Conservation (phyloP, 2,329 filamentous ascomycete genomes). For the Pseudogymnoascus sp. region DNA sequence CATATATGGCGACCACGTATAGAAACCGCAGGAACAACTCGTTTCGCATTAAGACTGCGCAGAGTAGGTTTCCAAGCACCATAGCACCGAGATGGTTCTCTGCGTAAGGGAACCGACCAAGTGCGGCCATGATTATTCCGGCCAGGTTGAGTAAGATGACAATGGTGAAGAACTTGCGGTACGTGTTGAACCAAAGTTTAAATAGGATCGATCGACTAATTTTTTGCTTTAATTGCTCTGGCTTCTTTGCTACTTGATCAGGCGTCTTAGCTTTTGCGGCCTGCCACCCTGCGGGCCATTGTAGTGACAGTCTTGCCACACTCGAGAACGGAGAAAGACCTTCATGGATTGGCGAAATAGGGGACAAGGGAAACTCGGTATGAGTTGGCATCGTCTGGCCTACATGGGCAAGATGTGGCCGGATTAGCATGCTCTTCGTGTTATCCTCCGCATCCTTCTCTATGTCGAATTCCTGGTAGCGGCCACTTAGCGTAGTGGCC, state of each 20-base stretch:
- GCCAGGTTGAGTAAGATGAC: conserved; percentile 29
- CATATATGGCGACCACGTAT: conserved; percentile 32
- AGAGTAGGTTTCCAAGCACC: conserved; percentile 32
- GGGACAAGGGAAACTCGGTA: conserved; percentile 18
- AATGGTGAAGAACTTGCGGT: conserved; percentile 33
- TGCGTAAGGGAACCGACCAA: conserved; percentile 30
- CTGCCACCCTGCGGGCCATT: conserved; percentile 16
- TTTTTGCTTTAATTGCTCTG: conserved; percentile 17
- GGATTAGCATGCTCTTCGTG: conserved; percentile 18
- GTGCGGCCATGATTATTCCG: conserved; percentile 29
- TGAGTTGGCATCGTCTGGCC: conserved; percentile 19
- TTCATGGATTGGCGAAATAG: conserved; percentile 27
- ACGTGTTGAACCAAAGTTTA: conserved; percentile 34
- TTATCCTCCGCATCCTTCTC: conserved; percentile 30
- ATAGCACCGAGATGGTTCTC: conserved; percentile 32
- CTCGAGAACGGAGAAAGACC: conserved; percentile 26
- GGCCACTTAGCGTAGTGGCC: conserved; percentile 9
- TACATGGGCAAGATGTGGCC: conserved; percentile 18
- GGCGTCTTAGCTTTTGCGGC: conserved; percentile 1
- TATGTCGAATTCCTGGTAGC: conserved; percentile 22
- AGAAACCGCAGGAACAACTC: conserved; percentile 32
- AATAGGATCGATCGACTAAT: conserved; percentile 28
- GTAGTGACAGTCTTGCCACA: conserved; percentile 22
- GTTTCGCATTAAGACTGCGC: conserved; percentile 33
- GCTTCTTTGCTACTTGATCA: conserved; percentile 9